These are phyloP conservation scores for Cercospora beticola DNA, from an alignment of 2,329 filamentous ascomycete genomes.

Conservation along the genomic window DNA sequence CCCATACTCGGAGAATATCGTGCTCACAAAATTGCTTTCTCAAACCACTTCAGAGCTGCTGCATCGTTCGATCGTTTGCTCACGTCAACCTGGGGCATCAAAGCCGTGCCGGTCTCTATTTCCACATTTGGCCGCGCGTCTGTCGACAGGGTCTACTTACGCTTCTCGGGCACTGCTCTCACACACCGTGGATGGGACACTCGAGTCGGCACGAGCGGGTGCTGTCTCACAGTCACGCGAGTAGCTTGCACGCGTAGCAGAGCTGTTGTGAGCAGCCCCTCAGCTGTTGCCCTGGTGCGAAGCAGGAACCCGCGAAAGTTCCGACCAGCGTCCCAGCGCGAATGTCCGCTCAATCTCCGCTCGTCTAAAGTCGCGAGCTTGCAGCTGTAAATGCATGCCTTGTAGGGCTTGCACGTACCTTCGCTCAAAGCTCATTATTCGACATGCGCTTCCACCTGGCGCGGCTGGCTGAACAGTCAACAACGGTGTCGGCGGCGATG, in stretches of 20 bases:
- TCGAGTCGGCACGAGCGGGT: slow-evolving; percentile 2
- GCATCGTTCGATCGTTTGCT: background rate
- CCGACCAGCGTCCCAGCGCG: background rate
- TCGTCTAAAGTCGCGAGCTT: background rate
- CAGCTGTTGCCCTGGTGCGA: background rate
- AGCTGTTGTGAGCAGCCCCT: background rate
- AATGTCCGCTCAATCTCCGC: background rate
- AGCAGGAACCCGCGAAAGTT: slow-evolving; percentile 3
- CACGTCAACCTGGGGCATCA: background rate
- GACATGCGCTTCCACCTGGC: background rate
- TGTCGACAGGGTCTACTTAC: background rate
- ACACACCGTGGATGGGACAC: background rate
- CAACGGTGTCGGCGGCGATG: background rate
- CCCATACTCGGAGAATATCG: background rate
- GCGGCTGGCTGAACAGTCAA: background rate
- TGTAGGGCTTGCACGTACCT: background rate
- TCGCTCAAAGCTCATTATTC: background rate
- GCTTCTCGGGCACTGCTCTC: slow-evolving; percentile 3
- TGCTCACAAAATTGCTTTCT: background rate
- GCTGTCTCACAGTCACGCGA: background rate
- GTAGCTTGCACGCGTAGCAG: background rate
- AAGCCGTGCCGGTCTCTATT: background rate
- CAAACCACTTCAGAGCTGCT: background rate
- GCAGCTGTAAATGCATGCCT: background rate
- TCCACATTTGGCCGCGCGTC: background rate